These are phyloP conservation scores for Pisolithus sp. DNA, from an alignment of 768 basidiomycete genomes.

Conservation along the genomic window DNA sequence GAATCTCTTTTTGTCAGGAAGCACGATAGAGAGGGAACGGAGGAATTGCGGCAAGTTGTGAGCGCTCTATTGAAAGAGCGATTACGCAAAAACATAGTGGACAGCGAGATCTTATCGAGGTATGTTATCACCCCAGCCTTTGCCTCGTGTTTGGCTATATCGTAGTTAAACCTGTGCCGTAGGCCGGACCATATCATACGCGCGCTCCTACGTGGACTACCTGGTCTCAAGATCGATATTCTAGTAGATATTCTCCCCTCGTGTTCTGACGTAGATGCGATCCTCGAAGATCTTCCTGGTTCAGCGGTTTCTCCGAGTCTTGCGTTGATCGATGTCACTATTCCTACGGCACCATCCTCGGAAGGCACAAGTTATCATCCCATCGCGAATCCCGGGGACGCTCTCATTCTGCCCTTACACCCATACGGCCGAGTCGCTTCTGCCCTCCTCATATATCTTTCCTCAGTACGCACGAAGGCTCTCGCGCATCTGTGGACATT, in stretches of 20 bases:
- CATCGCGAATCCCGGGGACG: background rate
- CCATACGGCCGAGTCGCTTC: constrained; percentile 56
- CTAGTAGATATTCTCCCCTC: constrained; percentile 50
- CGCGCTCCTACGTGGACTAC: constrained; percentile 29
- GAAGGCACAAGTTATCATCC: constrained; percentile 40
- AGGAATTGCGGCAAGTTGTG: constrained; percentile 21
- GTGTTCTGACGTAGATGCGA: constrained; percentile 36
- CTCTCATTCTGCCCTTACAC: background rate
- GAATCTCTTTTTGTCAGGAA: constrained; percentile 19
- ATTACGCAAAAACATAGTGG: constrained; percentile 37
- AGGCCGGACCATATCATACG: constrained; percentile 45
- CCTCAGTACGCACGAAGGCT: constrained; percentile 54
- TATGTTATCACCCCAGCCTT: constrained; percentile 13
- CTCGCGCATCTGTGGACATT: constrained; percentile 59
- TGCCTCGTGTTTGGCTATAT: background rate
- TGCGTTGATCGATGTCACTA: constrained; percentile 52
- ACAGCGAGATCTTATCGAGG: constrained; percentile 28
- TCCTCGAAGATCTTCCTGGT: constrained; percentile 41
- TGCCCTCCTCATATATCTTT: constrained; percentile 50
- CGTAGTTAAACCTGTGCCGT: background rate
- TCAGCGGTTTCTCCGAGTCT: constrained; percentile 48
- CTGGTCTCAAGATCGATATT: constrained; percentile 34
- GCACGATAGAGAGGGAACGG: constrained; percentile 9
- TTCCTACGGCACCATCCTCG: constrained; percentile 38
- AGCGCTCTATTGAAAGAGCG: constrained; percentile 34